These are phyloP conservation scores for Primulina eburnea DNA, from an alignment of 257 asterid genomes.

Conservation along the genomic window DNA sequence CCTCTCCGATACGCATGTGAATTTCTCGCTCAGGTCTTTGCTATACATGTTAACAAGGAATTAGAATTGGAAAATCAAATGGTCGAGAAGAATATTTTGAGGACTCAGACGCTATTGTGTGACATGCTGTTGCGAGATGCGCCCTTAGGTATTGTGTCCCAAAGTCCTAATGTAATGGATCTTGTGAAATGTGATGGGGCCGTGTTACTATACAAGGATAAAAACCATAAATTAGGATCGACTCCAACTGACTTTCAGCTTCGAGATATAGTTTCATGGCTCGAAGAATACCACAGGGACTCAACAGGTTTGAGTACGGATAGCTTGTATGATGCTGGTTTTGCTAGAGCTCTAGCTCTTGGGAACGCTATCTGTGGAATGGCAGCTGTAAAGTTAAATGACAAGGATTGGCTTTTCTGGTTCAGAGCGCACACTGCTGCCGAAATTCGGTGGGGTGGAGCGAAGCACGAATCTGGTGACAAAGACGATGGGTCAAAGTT, in stretches of 20 bases:
- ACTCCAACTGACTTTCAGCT: slow-evolving; percentile 70
- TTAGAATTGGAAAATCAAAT: slow-evolving; percentile 71
- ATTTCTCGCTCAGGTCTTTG: slow-evolving; percentile 88
- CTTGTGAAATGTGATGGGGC: slow-evolving; percentile 89
- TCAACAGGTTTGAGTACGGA: slow-evolving; percentile 91
- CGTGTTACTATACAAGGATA: slow-evolving; percentile 52
- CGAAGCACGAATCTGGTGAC: slow-evolving; percentile 72
- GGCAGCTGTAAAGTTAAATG: slow-evolving; percentile 87
- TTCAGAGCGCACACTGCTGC: slow-evolving; percentile 88
- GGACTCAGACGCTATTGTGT: slow-evolving; percentile 83
- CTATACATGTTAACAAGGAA: slow-evolving; percentile 90
- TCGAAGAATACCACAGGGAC: slow-evolving; percentile 72
- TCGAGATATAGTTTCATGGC: slow-evolving; percentile 81
- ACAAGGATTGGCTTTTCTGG: slow-evolving; percentile 93
- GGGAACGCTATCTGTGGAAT: slow-evolving; percentile 83
- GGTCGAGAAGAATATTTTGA: slow-evolving; percentile 78
- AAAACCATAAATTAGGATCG: slow-evolving; percentile 52
- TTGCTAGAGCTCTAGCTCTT: slow-evolving; percentile 81
- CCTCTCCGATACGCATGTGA: slow-evolving; percentile 97
- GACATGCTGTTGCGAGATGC: slow-evolving; percentile 90
- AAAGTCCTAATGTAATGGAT: slow-evolving; percentile 86
- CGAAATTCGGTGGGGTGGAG: slow-evolving; percentile 88
- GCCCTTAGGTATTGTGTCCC: slow-evolving; percentile 83
- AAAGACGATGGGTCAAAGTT: slow-evolving; percentile 80
- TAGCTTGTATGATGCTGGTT: slow-evolving; percentile 85